Evolutionary conservation across 768 basidiomycete genomes (phyloP).

Genomic region (Termitomyces sp.): DNA sequence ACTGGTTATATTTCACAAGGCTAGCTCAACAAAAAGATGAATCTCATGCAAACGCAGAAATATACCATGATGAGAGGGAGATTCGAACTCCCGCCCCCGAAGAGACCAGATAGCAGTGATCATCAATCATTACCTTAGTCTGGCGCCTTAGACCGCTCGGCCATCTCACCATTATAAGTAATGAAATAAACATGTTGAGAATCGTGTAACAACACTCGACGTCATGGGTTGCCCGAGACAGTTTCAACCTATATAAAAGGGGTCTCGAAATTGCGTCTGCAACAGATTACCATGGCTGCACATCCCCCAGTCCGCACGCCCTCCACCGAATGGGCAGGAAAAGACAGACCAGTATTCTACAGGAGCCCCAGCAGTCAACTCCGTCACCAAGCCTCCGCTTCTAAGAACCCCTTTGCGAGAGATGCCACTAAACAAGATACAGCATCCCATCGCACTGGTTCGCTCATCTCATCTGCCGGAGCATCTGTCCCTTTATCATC

Average conservation of each 20-base stretch:
- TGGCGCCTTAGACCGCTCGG: slow-evolving; percentile 78
- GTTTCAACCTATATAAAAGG: neutral
- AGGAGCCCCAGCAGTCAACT: slow-evolving; percentile 3
- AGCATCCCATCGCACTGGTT: neutral
- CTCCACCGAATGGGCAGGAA: slow-evolving; percentile 7
- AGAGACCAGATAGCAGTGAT: slow-evolving; percentile 13
- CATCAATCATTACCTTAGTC: slow-evolving; percentile 41
- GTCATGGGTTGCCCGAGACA: neutral
- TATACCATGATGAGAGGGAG: slow-evolving; percentile 14
- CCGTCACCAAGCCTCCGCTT: neutral
- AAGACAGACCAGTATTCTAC: neutral
- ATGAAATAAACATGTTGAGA: too few species aligned
- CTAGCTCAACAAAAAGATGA: too few species aligned
- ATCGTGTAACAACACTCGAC: neutral
- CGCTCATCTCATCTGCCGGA: neutral
- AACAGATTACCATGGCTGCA: neutral
- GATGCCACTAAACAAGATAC: neutral
- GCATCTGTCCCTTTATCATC: neutral
- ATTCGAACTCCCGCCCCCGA: slow-evolving; percentile 19
- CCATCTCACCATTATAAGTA: slow-evolving; percentile 46
- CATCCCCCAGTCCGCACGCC: slow-evolving; percentile 4
- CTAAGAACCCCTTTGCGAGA: neutral
- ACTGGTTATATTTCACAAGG: too few species aligned
- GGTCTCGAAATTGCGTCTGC: neutral
- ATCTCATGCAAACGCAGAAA: too few species aligned